Evolutionary conservation across 768 basidiomycete species (phyloP).

Genomic region (Boletellus ananas): DNA sequence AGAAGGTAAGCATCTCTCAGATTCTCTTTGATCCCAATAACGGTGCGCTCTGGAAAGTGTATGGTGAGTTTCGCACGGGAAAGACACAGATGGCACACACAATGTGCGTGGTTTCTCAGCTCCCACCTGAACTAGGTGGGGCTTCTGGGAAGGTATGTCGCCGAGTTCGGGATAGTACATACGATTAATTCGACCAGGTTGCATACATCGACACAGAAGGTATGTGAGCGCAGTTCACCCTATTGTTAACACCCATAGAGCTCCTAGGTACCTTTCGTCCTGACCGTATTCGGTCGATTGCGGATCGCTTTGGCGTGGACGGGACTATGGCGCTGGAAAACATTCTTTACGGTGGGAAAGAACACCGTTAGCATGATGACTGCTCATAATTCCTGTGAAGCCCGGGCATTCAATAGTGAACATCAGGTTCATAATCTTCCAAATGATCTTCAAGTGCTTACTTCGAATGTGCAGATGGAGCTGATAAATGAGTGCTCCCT

Average conservation of each 20-base stretch:
- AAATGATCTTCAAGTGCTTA: neutral
- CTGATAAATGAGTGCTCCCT: constrained; percentile 85
- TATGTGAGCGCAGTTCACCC: constrained; percentile 8
- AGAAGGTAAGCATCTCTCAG: constrained; percentile 52
- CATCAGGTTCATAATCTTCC: constrained; percentile 60
- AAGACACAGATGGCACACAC: constrained; percentile 97
- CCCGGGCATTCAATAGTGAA: constrained; percentile 88
- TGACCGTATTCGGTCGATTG: constrained; percentile 86
- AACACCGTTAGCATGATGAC: neutral
- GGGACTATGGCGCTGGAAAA: constrained; percentile 84
- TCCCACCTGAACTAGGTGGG: constrained; percentile 87
- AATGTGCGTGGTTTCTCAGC: constrained; percentile 85
- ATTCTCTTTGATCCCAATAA: neutral
- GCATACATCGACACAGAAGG: constrained; percentile 92
- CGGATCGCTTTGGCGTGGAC: constrained; percentile 93
- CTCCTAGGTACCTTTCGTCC: constrained; percentile 87
- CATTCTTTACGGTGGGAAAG: constrained; percentile 71
- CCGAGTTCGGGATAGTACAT: constrained; percentile 2
- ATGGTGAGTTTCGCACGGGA: constrained; percentile 94
- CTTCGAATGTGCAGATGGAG: constrained; percentile 61
- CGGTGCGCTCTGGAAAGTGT: constrained; percentile 49
- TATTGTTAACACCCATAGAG: constrained; percentile 19
- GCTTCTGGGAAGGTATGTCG: constrained; percentile 74
- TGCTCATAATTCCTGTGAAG: constrained; percentile 37
- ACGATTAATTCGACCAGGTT: constrained; percentile 44